Base-by-base conservation (phyloP, 805 yeast genomes). In the Spathaspora boniae region DNA sequence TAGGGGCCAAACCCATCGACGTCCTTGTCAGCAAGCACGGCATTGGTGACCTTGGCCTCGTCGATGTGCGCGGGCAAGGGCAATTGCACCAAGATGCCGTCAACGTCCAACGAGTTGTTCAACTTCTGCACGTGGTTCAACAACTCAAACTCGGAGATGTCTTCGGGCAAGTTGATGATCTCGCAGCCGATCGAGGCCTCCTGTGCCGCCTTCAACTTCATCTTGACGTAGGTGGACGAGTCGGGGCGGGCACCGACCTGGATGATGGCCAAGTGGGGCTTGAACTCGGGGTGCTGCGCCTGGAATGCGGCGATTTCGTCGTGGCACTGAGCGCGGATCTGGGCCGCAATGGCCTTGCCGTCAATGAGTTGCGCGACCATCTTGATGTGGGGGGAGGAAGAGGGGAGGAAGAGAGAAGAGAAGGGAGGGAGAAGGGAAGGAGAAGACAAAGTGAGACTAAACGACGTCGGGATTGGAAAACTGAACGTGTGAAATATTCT, bases 1-100 rank as follows among this genome's bases (percentile, higher is more conserved):
- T 58, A 76, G 38, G 86, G 80, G 36, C 85, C 86, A 50, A 85
- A 83, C 1, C 95, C 95, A 57, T 85, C 95, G 25, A 85, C 91
- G 50, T 85, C 95, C 54, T 85, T 85, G 34, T 69, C 68, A 25
- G 78, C 74, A 21, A 67, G 56, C 16, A 85, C 91, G 25, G 82
- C 72, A 50, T 76, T 74, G 26, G 93, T 83, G 44, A 84, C 68
- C 44, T 62, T 67, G 26, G 80, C 70, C 58, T 83, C 88, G 54
- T 82, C 74, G 39, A 84, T 62, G 50, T 82, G 88, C 9, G 60
- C 56, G 23, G 94, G 95, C 34, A 85, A 59, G 5, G 95, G 95
- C 38, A 85, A 67, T 58, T 85, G 95, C 38, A 85, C 78, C 47
- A 85, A 63, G 33, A 85, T 65, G 28, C 93, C 94, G 48, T 84